Percentiles rank a stretch among this genome's conserved stretches.
Evolutionary conservation across 208 protist genomes (phyloP).

Genomic region (Trypanosoma platydactyli): DNA sequence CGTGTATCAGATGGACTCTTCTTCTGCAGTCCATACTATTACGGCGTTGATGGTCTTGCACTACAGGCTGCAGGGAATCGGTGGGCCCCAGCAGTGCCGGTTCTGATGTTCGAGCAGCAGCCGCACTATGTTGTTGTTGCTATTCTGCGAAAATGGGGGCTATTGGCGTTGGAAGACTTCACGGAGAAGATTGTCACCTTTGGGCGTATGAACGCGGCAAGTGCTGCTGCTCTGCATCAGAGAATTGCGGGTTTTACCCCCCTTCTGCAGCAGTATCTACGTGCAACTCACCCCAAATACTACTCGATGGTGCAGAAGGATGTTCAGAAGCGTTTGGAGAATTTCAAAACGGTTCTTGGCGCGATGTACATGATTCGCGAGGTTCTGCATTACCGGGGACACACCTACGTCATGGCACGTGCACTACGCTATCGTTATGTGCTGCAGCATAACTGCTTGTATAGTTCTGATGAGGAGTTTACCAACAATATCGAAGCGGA

Average conservation of each 20-base stretch:
- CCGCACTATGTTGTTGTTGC: constrained; percentile 47
- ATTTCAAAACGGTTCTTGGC: constrained; percentile 43
- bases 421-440: constrained; percentile 55
- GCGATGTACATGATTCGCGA: constrained; percentile 24
- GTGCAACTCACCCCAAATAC: constrained; percentile 24
- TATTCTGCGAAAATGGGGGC: constrained; percentile 44
- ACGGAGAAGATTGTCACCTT: constrained; percentile 43
- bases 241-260: constrained; percentile 42
- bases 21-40: constrained; percentile 50
- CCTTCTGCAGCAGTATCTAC: constrained; percentile 49
- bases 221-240: constrained; percentile 37
- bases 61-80: neutral
- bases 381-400: constrained; percentile 28
- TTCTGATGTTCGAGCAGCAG: constrained; percentile 43
- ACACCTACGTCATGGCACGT: constrained; percentile 37
- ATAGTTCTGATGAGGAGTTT: constrained; percentile 51
- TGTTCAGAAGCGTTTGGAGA: constrained; percentile 34
- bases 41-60: constrained; percentile 25
- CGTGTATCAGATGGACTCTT: constrained; percentile 39
- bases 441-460: constrained; percentile 66
- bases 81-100: constrained; percentile 29
- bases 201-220: constrained; percentile 20
- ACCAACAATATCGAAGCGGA: constrained; percentile 43
- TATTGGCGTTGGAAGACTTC: constrained; percentile 42
- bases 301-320: constrained; percentile 33